Conservation (phyloP, 495 filamentous ascomycete species). For the Hypoxylon perforatum region DNA sequence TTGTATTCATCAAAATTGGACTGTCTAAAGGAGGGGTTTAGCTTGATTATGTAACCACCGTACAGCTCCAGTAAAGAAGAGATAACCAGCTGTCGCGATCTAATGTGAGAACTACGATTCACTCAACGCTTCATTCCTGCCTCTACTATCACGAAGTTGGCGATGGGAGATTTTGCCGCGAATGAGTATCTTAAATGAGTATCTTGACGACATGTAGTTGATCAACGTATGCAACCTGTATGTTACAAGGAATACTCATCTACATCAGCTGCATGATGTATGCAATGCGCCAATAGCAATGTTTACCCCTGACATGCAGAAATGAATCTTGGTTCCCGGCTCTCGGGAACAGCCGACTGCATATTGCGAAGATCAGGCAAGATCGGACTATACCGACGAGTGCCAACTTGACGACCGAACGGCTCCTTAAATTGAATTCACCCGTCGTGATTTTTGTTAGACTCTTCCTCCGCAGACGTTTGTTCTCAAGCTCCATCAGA, state of each 20-base stretch:
- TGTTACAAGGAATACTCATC: background rate
- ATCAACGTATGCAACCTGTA: background rate
- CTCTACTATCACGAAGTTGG: background rate
- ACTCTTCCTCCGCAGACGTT: background rate
- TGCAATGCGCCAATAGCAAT: background rate
- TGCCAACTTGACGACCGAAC: constrained; percentile 1
- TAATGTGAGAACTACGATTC: background rate
- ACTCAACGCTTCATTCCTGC: background rate
- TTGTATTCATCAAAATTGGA: too few relatives aligned
- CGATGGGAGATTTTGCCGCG: background rate
- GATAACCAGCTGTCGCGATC: background rate
- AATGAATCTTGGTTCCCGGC: constrained; percentile 10
- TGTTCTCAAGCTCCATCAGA: background rate
- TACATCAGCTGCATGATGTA: constrained; percentile 8
- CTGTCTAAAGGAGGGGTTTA: too few relatives aligned
- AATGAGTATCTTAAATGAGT: background rate
- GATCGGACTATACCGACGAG: constrained; percentile 1
- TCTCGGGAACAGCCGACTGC: constrained; percentile 11
- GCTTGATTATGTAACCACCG: too few relatives aligned
- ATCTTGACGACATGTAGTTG: background rate
- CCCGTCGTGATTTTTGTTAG: background rate
- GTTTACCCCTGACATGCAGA: constrained; percentile 8
- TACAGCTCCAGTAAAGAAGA: too few relatives aligned
- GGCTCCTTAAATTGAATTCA: constrained; percentile 3
- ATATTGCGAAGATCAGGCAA: background rate